Base-by-base conservation (phyloP, 768 basidiomycete genomes). In the Lentinula edodes region DNA sequence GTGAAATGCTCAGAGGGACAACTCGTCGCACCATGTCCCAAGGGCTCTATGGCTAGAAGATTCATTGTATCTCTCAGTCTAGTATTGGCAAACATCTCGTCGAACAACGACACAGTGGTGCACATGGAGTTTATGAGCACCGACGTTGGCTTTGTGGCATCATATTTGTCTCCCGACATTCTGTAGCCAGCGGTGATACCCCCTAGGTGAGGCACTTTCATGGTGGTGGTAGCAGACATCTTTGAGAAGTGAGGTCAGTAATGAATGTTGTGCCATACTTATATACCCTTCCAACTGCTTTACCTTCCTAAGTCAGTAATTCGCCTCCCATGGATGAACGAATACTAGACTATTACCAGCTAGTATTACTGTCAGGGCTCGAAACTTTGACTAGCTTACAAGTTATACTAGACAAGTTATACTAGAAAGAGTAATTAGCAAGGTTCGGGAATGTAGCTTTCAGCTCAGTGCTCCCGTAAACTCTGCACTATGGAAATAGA, bases 221-320 rank as follows among this genome's bases (percentile, higher is more conserved):
- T 38, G 34, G 52, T 54, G 18, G 36, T 54, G 36, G 52, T n/a
- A 38, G 52, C 34, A 39, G 52, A 16, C 36, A 54, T 54, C 20
- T 46, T 46, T 4, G 18, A 12, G 45, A 18, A 18, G 20, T 12
- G 20, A 6, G 6, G n/a, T 20, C 7, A 32, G 12, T 53, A 35
- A 6, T 60, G 35, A n/a, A 77, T 78, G 15, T 38, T 23, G 23
- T 23, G 23, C 23, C 23, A 38, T 38, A 38, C 36, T 7, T 38
- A 38, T 38, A 38, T 38, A 38, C 12, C 23, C 23, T 23, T 23
- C 23, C 23, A 23, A 16, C 42, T 43, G 13, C 16, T 5, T 12
- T 43, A 13, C 13, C 42, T 43, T 43, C 42, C 42, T 15, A 16
- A 16, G 42, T 16, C 3, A 43, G 15, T 6, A 43, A 16, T 15